Evolutionary conservation across 2,329 filamentous ascomycete species (phyloP), one percentile per base, ranked within the genome.

Genomic region (Lasiodiplodia theobromae): DNA sequence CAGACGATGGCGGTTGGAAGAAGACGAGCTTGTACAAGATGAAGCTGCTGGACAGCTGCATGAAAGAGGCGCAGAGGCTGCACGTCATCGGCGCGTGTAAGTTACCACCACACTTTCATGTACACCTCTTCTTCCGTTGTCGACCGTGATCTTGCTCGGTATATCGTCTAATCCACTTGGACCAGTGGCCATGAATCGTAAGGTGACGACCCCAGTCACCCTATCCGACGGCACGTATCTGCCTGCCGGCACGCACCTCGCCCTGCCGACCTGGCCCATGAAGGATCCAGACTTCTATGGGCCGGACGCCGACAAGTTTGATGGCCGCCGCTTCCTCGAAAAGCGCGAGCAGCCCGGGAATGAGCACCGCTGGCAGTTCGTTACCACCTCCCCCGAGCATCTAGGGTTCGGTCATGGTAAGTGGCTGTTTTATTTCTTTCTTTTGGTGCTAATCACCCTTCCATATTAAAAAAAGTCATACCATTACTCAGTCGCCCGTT

Each of bases 1-100:
- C 21, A 2, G 60, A n/a, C n/a, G 60, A 64, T 80, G 51, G 51
- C 8, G 53, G 53, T 0, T 58, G 76, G 75, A 76, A 72, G 18
- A 81, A 80, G 70, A 75, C 74, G 1, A 70, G 78, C 0, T 71
- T 84, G 2, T 78, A 78, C 69, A 78, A 80, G 54, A 71, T 84
- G 51, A 79, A 78, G 69, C 72, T 82, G 2, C 70, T 83, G 70
- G 82, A 84, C 71, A 83, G 82, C 65, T 76, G 79, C 0, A 71
- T 83, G 67, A 83, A 83, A 62, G 81, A 84, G 70, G 73, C 67
- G 2, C 77, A 79, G 57, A 73, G 82, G 44, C n/a, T 64, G 60
- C 60, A 64, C 8, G 28, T 38, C 11, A 28, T 64, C 44, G 44
- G 28, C 31, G 21, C 44, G 3, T 18, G 60, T 64, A 16, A 64